Conservation (phyloP, 2,329 filamentous ascomycete species). For the Alternaria triticina region DNA sequence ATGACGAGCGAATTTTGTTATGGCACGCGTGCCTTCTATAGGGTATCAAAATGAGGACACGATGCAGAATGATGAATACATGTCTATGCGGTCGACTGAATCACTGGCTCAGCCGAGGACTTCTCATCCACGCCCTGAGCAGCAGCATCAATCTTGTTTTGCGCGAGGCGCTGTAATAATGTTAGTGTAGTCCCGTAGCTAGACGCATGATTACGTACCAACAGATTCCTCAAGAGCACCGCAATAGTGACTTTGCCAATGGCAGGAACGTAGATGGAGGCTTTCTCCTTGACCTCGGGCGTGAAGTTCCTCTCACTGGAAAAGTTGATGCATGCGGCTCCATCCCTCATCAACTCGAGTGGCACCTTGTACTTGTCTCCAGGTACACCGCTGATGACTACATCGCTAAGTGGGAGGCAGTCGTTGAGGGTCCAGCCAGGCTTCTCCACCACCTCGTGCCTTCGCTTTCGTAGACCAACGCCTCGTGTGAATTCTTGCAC, state of each 20-base stretch:
- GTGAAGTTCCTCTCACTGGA: slow-evolving; percentile 95
- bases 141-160: slow-evolving; percentile 49
- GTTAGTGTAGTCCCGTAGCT: slow-evolving; percentile 21
- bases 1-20: slow-evolving; percentile 11
- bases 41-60: slow-evolving; percentile 31
- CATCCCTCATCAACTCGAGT: slow-evolving; percentile 80
- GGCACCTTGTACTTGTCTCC: slow-evolving; percentile 89
- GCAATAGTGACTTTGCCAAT: slow-evolving; percentile 98
- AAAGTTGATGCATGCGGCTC: slow-evolving; percentile 98
- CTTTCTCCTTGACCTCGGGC: slow-evolving; percentile 89
- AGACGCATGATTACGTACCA: slow-evolving; percentile 64
- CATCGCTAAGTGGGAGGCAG: slow-evolving; percentile 86
- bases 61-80: background rate
- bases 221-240: slow-evolving; percentile 83
- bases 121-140: slow-evolving; percentile 30
- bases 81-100: slow-evolving; percentile 10
- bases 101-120: slow-evolving; percentile 24
- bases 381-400: slow-evolving; percentile 92
- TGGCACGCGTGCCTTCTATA: slow-evolving; percentile 28
- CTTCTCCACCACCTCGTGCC: slow-evolving; percentile 87
- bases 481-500: slow-evolving; percentile 93
- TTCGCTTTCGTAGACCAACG: slow-evolving; percentile 80
- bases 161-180: slow-evolving; percentile 49
- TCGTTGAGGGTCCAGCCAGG: slow-evolving; percentile 80
- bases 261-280: slow-evolving; percentile 94